Percentiles rank a stretch among this genome's conserved stretches.
Evolutionary conservation across 2,329 filamentous ascomycete genomes (phyloP).

Genomic region (Aspergillus brasiliensis): DNA sequence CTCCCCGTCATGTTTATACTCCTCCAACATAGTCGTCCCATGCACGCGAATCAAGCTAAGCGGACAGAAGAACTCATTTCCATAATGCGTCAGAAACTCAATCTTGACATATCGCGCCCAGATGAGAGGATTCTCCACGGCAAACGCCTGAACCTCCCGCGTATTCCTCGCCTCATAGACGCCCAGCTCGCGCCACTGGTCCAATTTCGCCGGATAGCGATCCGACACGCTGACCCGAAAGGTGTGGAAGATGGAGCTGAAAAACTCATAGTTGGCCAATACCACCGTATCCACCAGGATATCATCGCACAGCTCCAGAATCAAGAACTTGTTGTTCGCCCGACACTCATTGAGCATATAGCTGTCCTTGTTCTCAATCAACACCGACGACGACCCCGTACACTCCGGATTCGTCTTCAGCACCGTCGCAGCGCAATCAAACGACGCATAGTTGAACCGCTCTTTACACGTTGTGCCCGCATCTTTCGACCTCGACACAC

Average conservation of each 20-base stretch:
- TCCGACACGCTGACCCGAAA: slow-evolving; percentile 93
- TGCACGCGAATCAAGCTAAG: slow-evolving; percentile 88
- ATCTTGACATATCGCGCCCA: slow-evolving; percentile 93
- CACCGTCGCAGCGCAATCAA: slow-evolving; percentile 92
- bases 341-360: slow-evolving; percentile 96
- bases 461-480: slow-evolving; percentile 98
- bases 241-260: slow-evolving; percentile 91
- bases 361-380: slow-evolving; percentile 96
- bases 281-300: slow-evolving; percentile 91
- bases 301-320: slow-evolving; percentile 87
- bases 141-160: slow-evolving; percentile 89
- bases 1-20: slow-evolving; percentile 86
- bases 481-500: slow-evolving; percentile 75
- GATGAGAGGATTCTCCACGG: slow-evolving; percentile 91
- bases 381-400: slow-evolving; percentile 82
- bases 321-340: slow-evolving; percentile 85
- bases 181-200: slow-evolving; percentile 88
- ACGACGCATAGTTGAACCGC: slow-evolving; percentile 94
- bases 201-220: slow-evolving; percentile 86
- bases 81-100: slow-evolving; percentile 91
- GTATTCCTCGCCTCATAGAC: slow-evolving; percentile 90
- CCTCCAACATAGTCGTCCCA: slow-evolving; percentile 90
- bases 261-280: slow-evolving; percentile 98
- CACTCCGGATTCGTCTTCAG: slow-evolving; percentile 85
- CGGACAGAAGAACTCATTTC: slow-evolving; percentile 95